Evolutionary conservation across 139 green algal genomes (phyloP), one percentile per base, ranked within the genome.

Genomic region (Nannochloris sp.): DNA sequence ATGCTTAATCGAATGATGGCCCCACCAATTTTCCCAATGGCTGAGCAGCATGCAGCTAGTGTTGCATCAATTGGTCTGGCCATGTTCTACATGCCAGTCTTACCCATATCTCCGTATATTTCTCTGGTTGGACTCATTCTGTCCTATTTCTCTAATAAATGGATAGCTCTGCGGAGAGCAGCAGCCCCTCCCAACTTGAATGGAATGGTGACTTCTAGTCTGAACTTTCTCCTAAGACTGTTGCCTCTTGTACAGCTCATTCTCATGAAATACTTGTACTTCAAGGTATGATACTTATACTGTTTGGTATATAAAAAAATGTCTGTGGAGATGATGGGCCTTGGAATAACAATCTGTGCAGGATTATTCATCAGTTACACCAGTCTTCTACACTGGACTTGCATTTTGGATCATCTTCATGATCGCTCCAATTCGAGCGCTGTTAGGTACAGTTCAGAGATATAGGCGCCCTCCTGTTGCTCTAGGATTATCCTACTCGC

Each of bases 241-340:
- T 66, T 83, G 55, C 76, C 76, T 5, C 54, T 83, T 8, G 66
- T 75, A 9, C 76, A 83, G 69, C 69, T 83, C 34, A 58, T 83
- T 48, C 60, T 82, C 53, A 76, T 83, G 63, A 65, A 72, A 56
- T 48, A 66, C n/a, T 37, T 82, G 9, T 82, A 70, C 62, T 82
- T 81, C 36, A 44, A 58, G 46, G 46, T 53, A 53, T 23, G 29
- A n/a, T 61, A 40, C 34, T 40, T 40, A 0, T 5, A 40, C 6
- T 57, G 9, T 48, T 14, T 57, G 10, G 9, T 57, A 12, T 11
- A 12, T 7, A 3, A 57, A 9, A 44, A 48, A 14, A 57, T 14
- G 10, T 25, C 19, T 44, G 27, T 19, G 15, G 23, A 14, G 11
- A 14, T 15, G 57, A 57, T 15, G 55, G n/a, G 5, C 21, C 46